Evolutionary conservation across 2,329 filamentous ascomycete species (phyloP), one percentile per base, ranked within the genome.

Genomic region (Paecilomyces sp.): DNA sequence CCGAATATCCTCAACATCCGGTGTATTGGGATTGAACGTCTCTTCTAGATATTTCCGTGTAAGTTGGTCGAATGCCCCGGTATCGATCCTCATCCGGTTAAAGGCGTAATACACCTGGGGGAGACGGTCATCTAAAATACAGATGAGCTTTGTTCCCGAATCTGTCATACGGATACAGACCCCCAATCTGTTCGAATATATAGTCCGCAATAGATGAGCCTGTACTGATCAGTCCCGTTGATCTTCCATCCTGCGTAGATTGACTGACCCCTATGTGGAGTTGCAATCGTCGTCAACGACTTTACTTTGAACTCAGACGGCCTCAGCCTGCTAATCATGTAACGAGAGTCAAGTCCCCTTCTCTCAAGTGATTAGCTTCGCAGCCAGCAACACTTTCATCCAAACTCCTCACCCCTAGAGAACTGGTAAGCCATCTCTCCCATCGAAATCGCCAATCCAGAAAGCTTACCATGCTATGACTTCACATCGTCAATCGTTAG

Each of bases 221-320:
- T 72, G 54, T 24, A 5, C 57, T 12, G 25, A 5, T 69, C 53
- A 70, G 65, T 50, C 30, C 59, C 4, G 13, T 61, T 54, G 7
- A 51, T 31, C 33, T 3, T 3, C 33, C 30, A 13, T 3, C 9
- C 28, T 18, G 12, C 8, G 5, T 12, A 13, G 2, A 36, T 3
- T 7, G 9, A 61, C 68, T 36, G 54, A 82, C 82, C 76, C 72
- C 80, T 73, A 73, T 88, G 85, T 0, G 85, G 85, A 13, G 82
- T 83, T 2, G 85, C 84, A 60, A 88, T 81, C 0, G 85, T 87
- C 0, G 85, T 87, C 64, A 88, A 70, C 0, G 84, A 87, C 41
- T 92, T 80, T 61, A 96, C 89, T 70, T 90, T 91, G 64, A 96
- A 90, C 56, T 87, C 84, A 2, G 76, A 75, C 9, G 83, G 84